Percentiles rank a stretch among this genome's conserved stretches.
Evolutionary conservation across 2,329 filamentous ascomycete genomes (phyloP).

Genomic region (Coleophoma cylindrospora): DNA sequence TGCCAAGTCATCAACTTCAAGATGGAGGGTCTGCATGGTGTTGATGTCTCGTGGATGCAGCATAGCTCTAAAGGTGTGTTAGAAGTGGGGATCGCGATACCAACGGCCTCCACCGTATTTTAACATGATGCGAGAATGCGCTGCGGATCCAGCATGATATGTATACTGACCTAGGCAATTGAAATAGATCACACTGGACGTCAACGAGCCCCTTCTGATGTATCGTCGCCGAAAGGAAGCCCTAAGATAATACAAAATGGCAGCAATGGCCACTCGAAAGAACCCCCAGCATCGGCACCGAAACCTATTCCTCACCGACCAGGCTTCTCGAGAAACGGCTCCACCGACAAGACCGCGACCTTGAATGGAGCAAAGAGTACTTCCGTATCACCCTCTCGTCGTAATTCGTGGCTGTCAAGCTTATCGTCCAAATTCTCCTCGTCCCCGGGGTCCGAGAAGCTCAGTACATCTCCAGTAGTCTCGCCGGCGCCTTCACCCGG

Average conservation of each 20-base stretch:
- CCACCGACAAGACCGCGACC: constrained; percentile 18
- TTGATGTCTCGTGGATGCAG: constrained; percentile 28
- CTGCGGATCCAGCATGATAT: constrained; percentile 3
- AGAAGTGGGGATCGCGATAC: not conserved
- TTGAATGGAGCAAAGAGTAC: constrained; percentile 18
- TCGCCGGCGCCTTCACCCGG: constrained; percentile 21
- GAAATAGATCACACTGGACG: constrained; percentile 5
- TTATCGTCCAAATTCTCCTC: constrained; percentile 89
- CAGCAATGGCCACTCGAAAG: constrained; percentile 7
- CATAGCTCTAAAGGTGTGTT: constrained; percentile 22
- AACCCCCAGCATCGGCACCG: constrained; percentile 7
- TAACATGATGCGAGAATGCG: not conserved
- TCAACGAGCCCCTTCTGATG: not conserved
- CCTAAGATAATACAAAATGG: constrained; percentile 12
- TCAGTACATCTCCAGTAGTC: constrained; percentile 14
- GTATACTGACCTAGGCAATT: constrained; percentile 2
- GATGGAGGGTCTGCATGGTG: constrained; percentile 27
- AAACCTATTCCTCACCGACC: constrained; percentile 20
- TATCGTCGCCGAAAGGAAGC: constrained; percentile 7
- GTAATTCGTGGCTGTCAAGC: constrained; percentile 87
- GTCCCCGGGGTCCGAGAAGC: constrained; percentile 31
- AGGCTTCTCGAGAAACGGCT: constrained; percentile 15
- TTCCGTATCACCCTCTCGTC: constrained; percentile 31
- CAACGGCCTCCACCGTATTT: not conserved
- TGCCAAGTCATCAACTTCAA: not conserved